Evolutionary conservation across 345 rosid species (phyloP).

Genomic region (Linum lewisii): DNA sequence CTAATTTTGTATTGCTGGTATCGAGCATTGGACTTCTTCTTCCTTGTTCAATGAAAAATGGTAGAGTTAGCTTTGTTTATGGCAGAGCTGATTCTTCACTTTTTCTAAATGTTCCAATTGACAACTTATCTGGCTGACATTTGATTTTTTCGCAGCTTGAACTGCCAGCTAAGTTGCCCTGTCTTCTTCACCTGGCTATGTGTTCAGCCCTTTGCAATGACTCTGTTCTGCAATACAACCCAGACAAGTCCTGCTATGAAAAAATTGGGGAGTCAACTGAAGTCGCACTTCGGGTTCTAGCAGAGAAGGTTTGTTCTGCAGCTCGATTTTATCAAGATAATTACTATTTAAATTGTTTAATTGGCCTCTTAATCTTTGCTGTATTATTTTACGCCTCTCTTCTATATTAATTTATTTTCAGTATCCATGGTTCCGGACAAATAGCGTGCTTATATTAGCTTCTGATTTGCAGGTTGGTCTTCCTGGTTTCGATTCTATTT

Average conservation of each 20-base stretch:
- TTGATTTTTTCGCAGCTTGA: conserved; percentile 57
- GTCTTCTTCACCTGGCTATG: conserved; percentile 91
- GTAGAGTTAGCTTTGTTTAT: background rate
- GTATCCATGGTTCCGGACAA: background rate
- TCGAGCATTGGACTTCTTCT: background rate
- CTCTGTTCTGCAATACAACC: conserved; percentile 89
- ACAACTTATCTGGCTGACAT: conserved; percentile 14
- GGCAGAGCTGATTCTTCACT: background rate
- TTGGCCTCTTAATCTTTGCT: background rate
- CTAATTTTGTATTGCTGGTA: background rate
- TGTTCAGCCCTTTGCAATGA: conserved; percentile 97
- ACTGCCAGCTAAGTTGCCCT: conserved; percentile 81
- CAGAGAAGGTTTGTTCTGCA: conserved; percentile 67
- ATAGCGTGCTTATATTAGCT: conserved; percentile 16
- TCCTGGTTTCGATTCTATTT: conserved; percentile 99
- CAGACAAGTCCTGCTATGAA: conserved; percentile 79
- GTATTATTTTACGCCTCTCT: background rate
- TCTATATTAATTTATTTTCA: conserved; percentile 3
- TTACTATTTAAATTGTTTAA: background rate
- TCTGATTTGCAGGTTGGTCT: conserved; percentile 77
- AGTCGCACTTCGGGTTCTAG: conserved; percentile 92
- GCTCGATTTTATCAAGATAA: conserved; percentile 1
- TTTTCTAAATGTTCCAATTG: background rate
- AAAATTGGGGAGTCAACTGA: conserved; percentile 99
- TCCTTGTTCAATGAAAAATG: background rate